Evolutionary conservation across 805 yeast genomes (phyloP).

Genomic region (Ogataea nitratoaversa): DNA sequence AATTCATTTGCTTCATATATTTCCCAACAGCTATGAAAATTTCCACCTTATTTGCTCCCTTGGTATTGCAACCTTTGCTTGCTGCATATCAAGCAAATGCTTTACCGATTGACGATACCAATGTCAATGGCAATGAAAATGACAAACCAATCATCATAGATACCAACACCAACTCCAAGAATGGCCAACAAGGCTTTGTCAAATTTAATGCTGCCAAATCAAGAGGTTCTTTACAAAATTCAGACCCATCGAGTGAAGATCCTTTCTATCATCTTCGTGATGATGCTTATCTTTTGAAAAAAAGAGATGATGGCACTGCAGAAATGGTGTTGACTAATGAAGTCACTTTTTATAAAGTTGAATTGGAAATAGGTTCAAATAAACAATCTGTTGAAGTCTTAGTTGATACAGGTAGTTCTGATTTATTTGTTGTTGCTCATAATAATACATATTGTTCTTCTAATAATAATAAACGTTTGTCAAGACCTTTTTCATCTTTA

Average conservation of each 20-base stretch:
- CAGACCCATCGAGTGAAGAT: too few species aligned
- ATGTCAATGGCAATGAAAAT: too few species aligned
- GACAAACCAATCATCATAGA: too few species aligned
- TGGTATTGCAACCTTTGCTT: too few species aligned
- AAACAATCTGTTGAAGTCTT: slow-evolving; percentile 50
- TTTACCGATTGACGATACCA: too few species aligned
- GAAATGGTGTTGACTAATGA: slow-evolving; percentile 35
- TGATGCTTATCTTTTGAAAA: slow-evolving; percentile 19
- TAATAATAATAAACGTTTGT: slow-evolving; percentile 2
- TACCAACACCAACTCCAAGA: not conserved
- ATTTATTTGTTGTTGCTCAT: slow-evolving; percentile 57
- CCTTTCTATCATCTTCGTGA: too few species aligned
- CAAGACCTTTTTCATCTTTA: slow-evolving; percentile 4
- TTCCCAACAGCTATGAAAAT: too few species aligned
- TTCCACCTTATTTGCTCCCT: too few species aligned
- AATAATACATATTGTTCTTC: slow-evolving; percentile 43
- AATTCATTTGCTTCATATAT: too few species aligned
- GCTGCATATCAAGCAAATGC: too few species aligned
- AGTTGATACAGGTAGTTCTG: slow-evolving; percentile 77
- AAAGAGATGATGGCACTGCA: slow-evolving; percentile 26
- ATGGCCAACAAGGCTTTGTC: slow-evolving; percentile 9
- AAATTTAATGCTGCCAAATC: slow-evolving; percentile 18
- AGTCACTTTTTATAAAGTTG: slow-evolving; percentile 41
- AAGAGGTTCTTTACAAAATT: slow-evolving; percentile 19
- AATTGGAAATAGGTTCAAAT: slow-evolving; percentile 52